Evolutionary conservation across 495 filamentous ascomycete genomes (phyloP), one percentile per base, ranked within the genome.

Genomic region (Penicillium dipodomyicola): DNA sequence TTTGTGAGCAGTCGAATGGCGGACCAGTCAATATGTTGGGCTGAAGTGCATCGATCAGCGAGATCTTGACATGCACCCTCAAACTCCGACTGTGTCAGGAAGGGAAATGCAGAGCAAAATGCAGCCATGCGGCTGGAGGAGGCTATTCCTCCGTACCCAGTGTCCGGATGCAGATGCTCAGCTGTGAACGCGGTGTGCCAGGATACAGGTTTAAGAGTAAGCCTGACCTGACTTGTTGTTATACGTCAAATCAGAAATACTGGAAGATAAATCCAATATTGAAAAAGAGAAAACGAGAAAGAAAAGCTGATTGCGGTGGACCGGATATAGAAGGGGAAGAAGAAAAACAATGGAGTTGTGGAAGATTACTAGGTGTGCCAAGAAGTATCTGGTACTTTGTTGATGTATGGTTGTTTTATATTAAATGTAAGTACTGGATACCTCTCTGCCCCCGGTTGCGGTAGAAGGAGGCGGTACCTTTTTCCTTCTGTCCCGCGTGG

Each of bases 31-130:
- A 45, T 61, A 47, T 55, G 49, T 58, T 50, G 55, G 61, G 48
- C 47, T 46, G 56, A 53, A 44, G 45, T 63, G 56, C 59, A 62
- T 61, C 74, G 78, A 60, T 80, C 68, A 40, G 80, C 77, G 20
- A 90, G 74, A 39, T 75, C 75, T 65, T 82, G 77, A 69, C 85
- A 88, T 49, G 77, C 82, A 63, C 77, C 67, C 33, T 80, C 68
- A 56, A 90, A 90, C 62, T 88, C 84, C 29, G 77, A 76, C 19
- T 65, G 59, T 20, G 74, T 79, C 14, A 89, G 75, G 49, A 81
- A 82, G n/a, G 85, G 86, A 47, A 75, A 77, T 41, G 50, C 40
- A 43, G 65, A 70, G 60, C 61, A 67, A 57, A 4, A 17, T 29
- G 25, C 43, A 17, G 58, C 52, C 63, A 69, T 64, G 49, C 39